Evolutionary conservation across 2,329 filamentous ascomycete genomes (phyloP), one percentile per base, ranked within the genome.

Genomic region (Paecilomyces variotii): DNA sequence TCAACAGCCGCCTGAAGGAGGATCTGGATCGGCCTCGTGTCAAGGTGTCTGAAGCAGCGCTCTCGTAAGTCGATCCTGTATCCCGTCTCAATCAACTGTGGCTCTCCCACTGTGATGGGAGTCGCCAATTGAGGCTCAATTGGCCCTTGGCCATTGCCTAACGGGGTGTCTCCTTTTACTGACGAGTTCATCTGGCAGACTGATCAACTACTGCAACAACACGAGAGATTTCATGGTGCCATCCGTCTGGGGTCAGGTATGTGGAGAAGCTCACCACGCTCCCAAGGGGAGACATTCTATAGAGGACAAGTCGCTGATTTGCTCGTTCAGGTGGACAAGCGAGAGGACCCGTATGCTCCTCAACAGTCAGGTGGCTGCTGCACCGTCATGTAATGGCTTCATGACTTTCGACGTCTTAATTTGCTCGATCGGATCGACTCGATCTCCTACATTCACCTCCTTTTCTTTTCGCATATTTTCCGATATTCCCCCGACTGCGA

Each of bases 141-240:
- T 2, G 14, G 35, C 30, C 30, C 9, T 32, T 32, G 35, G 35
- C 35, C 35, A 19, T 45, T 19, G 35, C n/a, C 35, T n/a, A 4
- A 45, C 35, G 12, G 35, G 14, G 19, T 35, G n/a, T n/a, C 57
- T 54, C 56, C 39, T 28, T 24, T 39, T 34, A 24, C 52, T 60
- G 24, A 60, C 51, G 11, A 4, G 24, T 28, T 24, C n/a, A 7
- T 50, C 56, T 65, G 59, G 56, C 30, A 99, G 94, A 76, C 89
- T 97, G 75, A 97, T 97, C 75, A 90, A 91, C 68, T 97, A 97
- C 80, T 97, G 93, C 79, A 96, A 96, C 78, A 92, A 90, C 77
- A 97, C 94, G 68, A 89, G 93, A 77, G 94, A 99, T 76, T 97
- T 96, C 81, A 97, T 99, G 94, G 92, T 97, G 59, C 92, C 92